Evolutionary conservation across 805 yeast species (phyloP), one percentile per base, ranked within the genome.

Genomic region (Wickerhamiella qilinensis): DNA sequence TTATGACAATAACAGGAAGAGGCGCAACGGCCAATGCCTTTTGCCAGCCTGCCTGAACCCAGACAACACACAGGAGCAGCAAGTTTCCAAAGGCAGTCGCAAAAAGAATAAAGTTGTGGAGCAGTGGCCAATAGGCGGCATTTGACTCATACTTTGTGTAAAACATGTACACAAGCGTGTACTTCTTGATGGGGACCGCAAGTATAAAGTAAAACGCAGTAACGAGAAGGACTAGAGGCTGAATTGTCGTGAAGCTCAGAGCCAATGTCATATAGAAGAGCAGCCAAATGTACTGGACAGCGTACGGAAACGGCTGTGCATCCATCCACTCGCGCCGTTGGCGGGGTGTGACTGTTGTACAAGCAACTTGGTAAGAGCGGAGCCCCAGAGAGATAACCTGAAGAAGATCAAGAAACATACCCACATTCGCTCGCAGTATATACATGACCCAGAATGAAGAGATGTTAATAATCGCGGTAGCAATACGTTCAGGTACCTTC

Each of bases 361-460:
- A 48, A 18, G 40, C 33, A 18, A 46, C 41, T 28, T 52, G 49
- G 38, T 48, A 46, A n/a, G 43, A 35, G 9, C 54, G 49, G 16
- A 43, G 40, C 1, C 52, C 3, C 15, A 60, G 45, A 3, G 47
- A 39, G 24, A 53, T 14, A 2, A 53, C 47, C 41, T 59, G 63
- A 12, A 59, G 43, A 6, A 59, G 41, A 35, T 51, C 56, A 3
- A 57, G 38, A 18, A 55, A 42, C 6, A 56, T 43, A 12, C 53
- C 61, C 12, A 59, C 27, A 24, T 55, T 47, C 12, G 54, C 54
- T 17, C 58, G 49, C 16, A 61, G 38, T 4, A 59, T 40, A 43
- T 59, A 61, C 58, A 59, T 53, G 20, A 60, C 62, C 65, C 65
- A 61, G 46, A 61, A 61, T 7, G 62, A 55, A 4, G 64, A 58